These are phyloP conservation scores for Hymenotorrendiella dingleyae DNA, from an alignment of 2,329 filamentous ascomycete genomes.

Conservation along the genomic window DNA sequence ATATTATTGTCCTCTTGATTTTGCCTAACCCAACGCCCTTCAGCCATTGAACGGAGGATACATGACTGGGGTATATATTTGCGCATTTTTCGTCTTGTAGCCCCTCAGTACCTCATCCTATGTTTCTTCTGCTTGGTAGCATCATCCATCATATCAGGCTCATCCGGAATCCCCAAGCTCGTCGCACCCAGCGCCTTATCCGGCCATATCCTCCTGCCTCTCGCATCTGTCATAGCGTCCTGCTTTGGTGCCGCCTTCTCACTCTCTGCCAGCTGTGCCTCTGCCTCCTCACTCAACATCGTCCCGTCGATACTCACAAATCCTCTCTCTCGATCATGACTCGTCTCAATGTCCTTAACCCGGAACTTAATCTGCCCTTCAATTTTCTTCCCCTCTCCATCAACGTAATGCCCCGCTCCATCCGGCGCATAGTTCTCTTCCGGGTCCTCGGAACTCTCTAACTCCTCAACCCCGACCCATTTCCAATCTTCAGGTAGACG, in stretches of 20 bases:
- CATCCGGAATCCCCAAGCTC: slow-evolving; percentile 24
- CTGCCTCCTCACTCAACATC: slow-evolving; percentile 66
- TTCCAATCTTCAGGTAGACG: slow-evolving; percentile 73
- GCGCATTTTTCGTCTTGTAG: not conserved
- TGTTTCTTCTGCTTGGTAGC: slow-evolving; percentile 13
- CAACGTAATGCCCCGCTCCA: slow-evolving; percentile 67
- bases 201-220: slow-evolving; percentile 30
- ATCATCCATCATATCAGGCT: slow-evolving; percentile 17
- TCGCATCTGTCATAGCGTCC: slow-evolving; percentile 37
- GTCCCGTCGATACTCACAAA: slow-evolving; percentile 85
- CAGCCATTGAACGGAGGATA: too few relatives aligned
- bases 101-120: slow-evolving; percentile 14
- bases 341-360: slow-evolving; percentile 80
- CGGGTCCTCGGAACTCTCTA: slow-evolving; percentile 30
- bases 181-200: slow-evolving; percentile 28
- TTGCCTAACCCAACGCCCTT: too few relatives aligned
- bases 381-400: slow-evolving; percentile 63
- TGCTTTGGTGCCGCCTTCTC: slow-evolving; percentile 38
- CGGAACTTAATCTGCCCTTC: slow-evolving; percentile 67
- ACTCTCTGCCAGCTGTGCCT: slow-evolving; percentile 51
- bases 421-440: slow-evolving; percentile 43
- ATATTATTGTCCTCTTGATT: too few relatives aligned
- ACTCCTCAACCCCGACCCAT: slow-evolving; percentile 55
- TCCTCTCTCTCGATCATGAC: slow-evolving; percentile 66
- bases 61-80: slow-evolving; percentile 5